Evolutionary conservation across 495 filamentous ascomycete species (phyloP), one percentile per base, ranked within the genome.

Genomic region (Trypethelium eluteriae): DNA sequence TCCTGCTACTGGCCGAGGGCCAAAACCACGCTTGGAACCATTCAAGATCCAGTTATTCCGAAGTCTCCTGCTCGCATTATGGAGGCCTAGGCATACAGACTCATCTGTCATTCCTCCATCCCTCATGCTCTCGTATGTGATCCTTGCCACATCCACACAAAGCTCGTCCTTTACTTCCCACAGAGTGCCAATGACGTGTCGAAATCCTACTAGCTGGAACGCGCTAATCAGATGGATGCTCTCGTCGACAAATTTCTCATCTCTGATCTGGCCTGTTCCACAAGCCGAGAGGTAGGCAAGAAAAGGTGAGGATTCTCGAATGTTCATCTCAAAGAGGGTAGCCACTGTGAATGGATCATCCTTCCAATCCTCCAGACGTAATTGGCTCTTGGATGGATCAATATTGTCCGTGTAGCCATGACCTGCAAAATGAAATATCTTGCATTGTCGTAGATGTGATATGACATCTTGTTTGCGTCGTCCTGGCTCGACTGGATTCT

Each of bases 381-480:
- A 47, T 50, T 2, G 65, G 68, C 75, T 75, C 41, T 68, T n/a
- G 1, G 70, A 73, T 12, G 76, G 75, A 36, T 76, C 74, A 7
- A 3, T 1, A 12, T 38, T 35, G 64, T 77, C 62, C 0, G 71
- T 66, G n/a, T 36, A 44, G 5, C 69, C 71, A 68, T 73, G 69
- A 56, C 71, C 69, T 16, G 69, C 73, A 64, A 74, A 73, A 50
- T 71, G 73, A 18, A 62, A 56, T 44, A 78, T 74, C n/a, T 74
- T 67, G 53, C 67, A 75, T 5, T 36, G 38, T 16, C 4, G 39
- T 35, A 76, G 14, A 11, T 62, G 10, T 14, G 35, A 10, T 11
- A 74, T 32, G n/a, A 76, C 66, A 62, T 72, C 70, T 36, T 67
- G 34, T 38, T 68, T 68, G 49, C 57, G 25, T 38, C 39, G 62